Conservation (phyloP, 768 basidiomycete genomes). For the Krasilnikovozyma curviuscula region DNA sequence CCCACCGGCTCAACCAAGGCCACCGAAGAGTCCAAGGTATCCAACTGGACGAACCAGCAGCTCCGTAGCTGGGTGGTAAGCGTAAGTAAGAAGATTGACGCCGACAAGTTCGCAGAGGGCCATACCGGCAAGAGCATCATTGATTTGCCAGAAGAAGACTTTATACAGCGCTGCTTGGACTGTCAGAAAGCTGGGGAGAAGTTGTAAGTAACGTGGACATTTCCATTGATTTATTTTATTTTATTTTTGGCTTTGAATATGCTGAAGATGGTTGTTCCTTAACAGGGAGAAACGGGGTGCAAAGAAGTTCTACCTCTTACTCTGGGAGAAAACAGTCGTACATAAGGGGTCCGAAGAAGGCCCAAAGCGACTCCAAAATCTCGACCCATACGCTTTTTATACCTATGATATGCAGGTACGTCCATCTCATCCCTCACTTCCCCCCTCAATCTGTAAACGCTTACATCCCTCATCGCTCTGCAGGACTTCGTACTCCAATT, state of each 20-base stretch:
- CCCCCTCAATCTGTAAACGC: not conserved
- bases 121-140: too few species aligned
- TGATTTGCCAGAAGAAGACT: constrained; percentile 3
- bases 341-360: not conserved
- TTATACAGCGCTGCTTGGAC: not conserved
- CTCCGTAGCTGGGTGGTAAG: not conserved
- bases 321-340: not conserved
- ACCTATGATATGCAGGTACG: not conserved
- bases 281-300: not conserved
- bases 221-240: too few species aligned
- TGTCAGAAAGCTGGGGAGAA: not conserved
- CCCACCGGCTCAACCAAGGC: not conserved
- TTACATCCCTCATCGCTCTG: not conserved
- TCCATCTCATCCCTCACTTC: not conserved
- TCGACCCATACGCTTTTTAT: not conserved
- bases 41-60: not conserved
- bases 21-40: not conserved
- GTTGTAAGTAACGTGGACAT: not conserved
- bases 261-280: too few species aligned
- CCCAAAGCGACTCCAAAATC: too few species aligned
- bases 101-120: not conserved
- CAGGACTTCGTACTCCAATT: not conserved
- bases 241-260: too few species aligned
- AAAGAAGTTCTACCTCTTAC: not conserved
- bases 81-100: not conserved